A percentile compares a stretch with the other conserved stretches of the same genome.
phyloP scores from a whole-genome alignment of 2,329 filamentous ascomycete genomes.

The Juglanconis sp. region DNA sequence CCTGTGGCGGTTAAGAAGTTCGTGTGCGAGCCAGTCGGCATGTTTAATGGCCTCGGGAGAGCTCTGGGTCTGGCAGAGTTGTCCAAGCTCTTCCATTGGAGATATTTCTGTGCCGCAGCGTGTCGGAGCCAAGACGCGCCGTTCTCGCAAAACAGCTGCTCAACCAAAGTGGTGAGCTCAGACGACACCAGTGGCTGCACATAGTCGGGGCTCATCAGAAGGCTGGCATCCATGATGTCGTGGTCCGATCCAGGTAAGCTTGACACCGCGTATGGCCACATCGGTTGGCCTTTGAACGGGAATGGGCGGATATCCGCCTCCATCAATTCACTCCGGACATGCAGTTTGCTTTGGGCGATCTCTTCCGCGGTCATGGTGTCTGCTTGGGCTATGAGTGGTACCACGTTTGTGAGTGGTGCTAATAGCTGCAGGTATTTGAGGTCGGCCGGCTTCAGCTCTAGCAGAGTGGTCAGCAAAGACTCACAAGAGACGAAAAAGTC shows the following conservation, averaged over 20 bases:
- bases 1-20: conserved; percentile 11
- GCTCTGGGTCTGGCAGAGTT: conserved; percentile 27
- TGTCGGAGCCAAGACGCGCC: conserved; percentile 80
- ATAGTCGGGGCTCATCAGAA: conserved; percentile 91
- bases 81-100: conserved; percentile 59
- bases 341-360: conserved; percentile 56
- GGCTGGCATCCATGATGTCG: conserved; percentile 86
- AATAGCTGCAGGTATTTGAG: conserved; percentile 70
- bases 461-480: conserved; percentile 18
- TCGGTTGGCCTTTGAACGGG: conserved; percentile 48
- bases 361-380: conserved; percentile 64
- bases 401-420: conserved; percentile 73
- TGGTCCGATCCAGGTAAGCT: conserved; percentile 68
- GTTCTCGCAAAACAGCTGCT: conserved; percentile 71
- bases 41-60: conserved; percentile 34
- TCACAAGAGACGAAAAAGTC: not conserved
- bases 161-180: conserved; percentile 69
- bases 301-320: conserved; percentile 62
- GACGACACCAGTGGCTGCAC: conserved; percentile 74
- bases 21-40: conserved; percentile 17
- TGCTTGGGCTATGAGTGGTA: conserved; percentile 75
- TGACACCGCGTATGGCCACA: conserved; percentile 70
- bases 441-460: conserved; percentile 61
- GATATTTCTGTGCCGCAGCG: conserved; percentile 75
- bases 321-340: conserved; percentile 54